Conservation (phyloP, 768 basidiomycete species). For the Russula virescens region DNA sequence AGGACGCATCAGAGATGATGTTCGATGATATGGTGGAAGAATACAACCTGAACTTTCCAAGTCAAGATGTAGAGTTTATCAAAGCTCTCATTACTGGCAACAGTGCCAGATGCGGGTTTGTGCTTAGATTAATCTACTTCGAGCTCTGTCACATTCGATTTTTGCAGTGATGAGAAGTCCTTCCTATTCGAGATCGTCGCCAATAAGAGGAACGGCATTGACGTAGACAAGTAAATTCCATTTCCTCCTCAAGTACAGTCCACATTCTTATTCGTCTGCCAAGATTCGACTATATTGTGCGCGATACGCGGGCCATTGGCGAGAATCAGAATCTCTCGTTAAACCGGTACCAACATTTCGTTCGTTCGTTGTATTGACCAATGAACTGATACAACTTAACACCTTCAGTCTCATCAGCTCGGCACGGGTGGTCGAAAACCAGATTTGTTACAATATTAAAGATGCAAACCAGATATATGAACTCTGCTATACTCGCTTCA, state of each 20-base stretch:
- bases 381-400: background rate
- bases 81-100: slow-evolving; percentile 78
- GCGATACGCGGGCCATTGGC: slow-evolving; percentile 70
- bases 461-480: slow-evolving; percentile 73
- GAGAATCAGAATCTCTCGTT: slow-evolving; percentile 49
- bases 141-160: background rate
- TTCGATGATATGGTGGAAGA: slow-evolving; percentile 59
- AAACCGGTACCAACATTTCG: slow-evolving; percentile 34
- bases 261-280: background rate
- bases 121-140: background rate
- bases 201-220: slow-evolving; percentile 74
- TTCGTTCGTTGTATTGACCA: background rate
- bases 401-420: slow-evolving; percentile 58
- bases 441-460: slow-evolving; percentile 80
- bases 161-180: slow-evolving; percentile 43
- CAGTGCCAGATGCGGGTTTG: slow-evolving; percentile 44
- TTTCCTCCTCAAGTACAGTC: background rate
- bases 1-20: slow-evolving; percentile 80
- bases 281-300: slow-evolving; percentile 78
- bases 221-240: slow-evolving; percentile 70
- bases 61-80: slow-evolving; percentile 52
- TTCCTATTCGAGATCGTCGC: slow-evolving; percentile 85
- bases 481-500: slow-evolving; percentile 68
- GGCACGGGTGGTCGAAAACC: slow-evolving; percentile 63
- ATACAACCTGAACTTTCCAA: slow-evolving; percentile 45